Evolutionary conservation across 2,329 filamentous ascomycete species (phyloP), one percentile per base, ranked within the genome.

Genomic region (Xylaria sp.): DNA sequence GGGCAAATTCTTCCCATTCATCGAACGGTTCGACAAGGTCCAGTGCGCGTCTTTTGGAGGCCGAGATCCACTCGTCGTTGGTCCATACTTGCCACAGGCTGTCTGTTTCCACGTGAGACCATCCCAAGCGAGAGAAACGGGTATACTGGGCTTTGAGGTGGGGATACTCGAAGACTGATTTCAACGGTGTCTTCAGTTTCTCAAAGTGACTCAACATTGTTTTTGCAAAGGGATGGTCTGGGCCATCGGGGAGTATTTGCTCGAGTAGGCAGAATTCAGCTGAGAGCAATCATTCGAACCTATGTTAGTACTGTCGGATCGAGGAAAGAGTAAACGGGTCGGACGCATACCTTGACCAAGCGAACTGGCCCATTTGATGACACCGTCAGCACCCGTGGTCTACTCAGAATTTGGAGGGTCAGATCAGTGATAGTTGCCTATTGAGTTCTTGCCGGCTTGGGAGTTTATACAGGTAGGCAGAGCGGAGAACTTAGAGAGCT

Each of bases 1-100:
- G 83, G 2, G 92, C 90, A 77, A 98, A 94, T 76, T 98, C 95
- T 80, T 98, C 95, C 94, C 94, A 97, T 80, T 98, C 94, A 79
- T 98, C 95, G 77, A 98, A 98, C 0, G 91, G 89, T 76, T 98
- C 95, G 18, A 94, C 80, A 0, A 82, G 77, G 74, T 97, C 91
- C 15, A 98, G 81, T 12, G 81, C 82, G 44, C 78, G 82, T 71
- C 93, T 87, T 70, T 93, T 86, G 0, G 84, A 80, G 0, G 85
- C 76, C 6, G 84, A 84, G 23, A 97, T 81, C 78, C 94, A 94
- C 2, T 82, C 77, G 15, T 89, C 83, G 72, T 92, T 89, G 12
- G 87, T 89, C 94, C 94, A 98, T 0, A 94, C 84, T 65, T 94
- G 88, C 93, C 94, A 97, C 12, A 98, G 83, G 74, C 90, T 93